Conservation (phyloP, 257 asterid genomes). For the Solanum sparsipilum region DNA sequence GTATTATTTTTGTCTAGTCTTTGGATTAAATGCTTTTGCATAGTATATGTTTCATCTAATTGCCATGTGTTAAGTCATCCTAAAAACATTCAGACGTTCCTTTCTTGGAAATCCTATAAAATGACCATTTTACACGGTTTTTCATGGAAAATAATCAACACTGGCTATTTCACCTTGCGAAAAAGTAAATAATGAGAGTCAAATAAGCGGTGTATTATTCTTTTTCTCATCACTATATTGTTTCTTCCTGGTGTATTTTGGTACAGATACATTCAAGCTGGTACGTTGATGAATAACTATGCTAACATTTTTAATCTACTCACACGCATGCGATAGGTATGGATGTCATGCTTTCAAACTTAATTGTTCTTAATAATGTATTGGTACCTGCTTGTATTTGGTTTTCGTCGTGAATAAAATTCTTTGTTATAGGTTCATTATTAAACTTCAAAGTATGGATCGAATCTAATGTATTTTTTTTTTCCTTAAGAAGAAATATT, state of each 20-base stretch:
- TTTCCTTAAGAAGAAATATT: background rate
- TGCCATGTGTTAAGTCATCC: background rate
- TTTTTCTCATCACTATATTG: too few species aligned
- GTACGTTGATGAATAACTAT: constrained; percentile 68
- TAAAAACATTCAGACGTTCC: background rate
- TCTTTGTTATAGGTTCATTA: background rate
- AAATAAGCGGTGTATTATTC: too few species aligned
- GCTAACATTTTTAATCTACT: background rate
- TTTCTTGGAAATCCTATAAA: background rate
- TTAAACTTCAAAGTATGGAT: background rate
- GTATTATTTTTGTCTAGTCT: background rate
- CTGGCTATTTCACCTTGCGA: background rate
- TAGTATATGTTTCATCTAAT: background rate
- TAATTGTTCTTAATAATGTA: background rate
- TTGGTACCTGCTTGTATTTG: background rate
- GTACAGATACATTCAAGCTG: constrained; percentile 57
- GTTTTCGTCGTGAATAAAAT: background rate
- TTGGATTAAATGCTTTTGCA: background rate
- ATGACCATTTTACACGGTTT: background rate
- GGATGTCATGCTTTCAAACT: too few species aligned
- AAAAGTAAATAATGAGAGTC: background rate
- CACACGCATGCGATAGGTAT: too few species aligned
- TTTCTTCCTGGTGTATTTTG: background rate
- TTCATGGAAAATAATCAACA: background rate
- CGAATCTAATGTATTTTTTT: background rate